These are phyloP conservation scores for Cladosporium phlei DNA, from an alignment of 2,329 filamentous ascomycete species.

Conservation along the genomic window DNA sequence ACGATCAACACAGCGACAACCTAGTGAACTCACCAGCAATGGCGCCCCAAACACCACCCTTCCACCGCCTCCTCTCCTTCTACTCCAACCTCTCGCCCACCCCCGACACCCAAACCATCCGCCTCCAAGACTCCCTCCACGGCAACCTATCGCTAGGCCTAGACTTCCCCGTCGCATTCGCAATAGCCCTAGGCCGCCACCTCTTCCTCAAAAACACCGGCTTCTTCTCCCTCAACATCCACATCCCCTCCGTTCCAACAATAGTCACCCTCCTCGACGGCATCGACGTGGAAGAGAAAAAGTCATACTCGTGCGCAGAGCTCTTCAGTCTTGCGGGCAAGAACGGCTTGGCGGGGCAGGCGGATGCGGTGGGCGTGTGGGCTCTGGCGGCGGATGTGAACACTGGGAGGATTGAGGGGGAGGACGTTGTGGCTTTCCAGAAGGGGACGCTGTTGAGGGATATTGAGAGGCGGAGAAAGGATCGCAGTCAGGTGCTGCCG, in stretches of 20 bases:
- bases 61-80: slow-evolving; percentile 35
- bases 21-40: neutral
- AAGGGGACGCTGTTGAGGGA: slow-evolving; percentile 27
- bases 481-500: slow-evolving; percentile 31
- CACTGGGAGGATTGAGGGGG: slow-evolving; percentile 27
- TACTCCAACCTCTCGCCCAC: slow-evolving; percentile 30
- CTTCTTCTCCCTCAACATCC: slow-evolving; percentile 31
- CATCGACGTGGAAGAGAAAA: slow-evolving; percentile 29
- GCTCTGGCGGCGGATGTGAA: slow-evolving; percentile 29
- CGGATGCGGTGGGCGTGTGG: slow-evolving; percentile 33
- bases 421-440: slow-evolving; percentile 32
- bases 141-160: slow-evolving; percentile 35
- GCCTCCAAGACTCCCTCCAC: slow-evolving; percentile 31
- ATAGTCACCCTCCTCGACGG: slow-evolving; percentile 28
- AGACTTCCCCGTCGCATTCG: slow-evolving; percentile 34
- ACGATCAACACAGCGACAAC: too few species aligned
- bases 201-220: slow-evolving; percentile 31
- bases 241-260: slow-evolving; percentile 30
- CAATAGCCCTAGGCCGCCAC: slow-evolving; percentile 30
- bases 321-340: slow-evolving; percentile 21
- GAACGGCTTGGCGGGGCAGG: slow-evolving; percentile 19
- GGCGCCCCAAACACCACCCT: slow-evolving; percentile 22
- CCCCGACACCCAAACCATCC: slow-evolving; percentile 30
- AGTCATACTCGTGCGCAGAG: slow-evolving; percentile 27
- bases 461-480: slow-evolving; percentile 28